These are phyloP conservation scores for Guillardia theta DNA, from an alignment of 78 protist genomes.

Conservation along the genomic window DNA sequence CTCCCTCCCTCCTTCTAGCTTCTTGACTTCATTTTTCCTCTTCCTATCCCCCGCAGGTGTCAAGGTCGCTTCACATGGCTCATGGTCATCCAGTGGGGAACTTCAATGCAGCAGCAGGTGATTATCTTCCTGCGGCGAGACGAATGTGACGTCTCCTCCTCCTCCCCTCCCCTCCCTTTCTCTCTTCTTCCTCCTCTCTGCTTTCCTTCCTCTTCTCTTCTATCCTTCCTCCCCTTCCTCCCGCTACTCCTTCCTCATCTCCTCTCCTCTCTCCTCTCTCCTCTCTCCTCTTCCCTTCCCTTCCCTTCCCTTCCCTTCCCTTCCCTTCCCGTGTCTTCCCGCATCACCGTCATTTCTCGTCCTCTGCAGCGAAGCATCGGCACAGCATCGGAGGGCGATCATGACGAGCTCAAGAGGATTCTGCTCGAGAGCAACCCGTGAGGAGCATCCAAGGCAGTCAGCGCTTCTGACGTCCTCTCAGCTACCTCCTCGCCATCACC, in stretches of 20 bases:
- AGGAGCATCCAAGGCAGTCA: not conserved
- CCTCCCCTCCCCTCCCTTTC: not conserved
- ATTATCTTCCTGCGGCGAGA: no score
- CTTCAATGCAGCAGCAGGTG: not conserved
- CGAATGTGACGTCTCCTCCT: not conserved
- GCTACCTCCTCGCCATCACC: conserved; percentile 78
- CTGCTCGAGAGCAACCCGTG: conserved; percentile 81
- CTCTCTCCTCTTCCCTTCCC: not conserved
- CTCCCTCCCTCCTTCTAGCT: not conserved
- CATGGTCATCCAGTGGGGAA: not conserved
- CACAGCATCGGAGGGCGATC: not conserved
- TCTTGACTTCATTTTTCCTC: not conserved
- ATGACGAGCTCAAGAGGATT: conserved; percentile 50
- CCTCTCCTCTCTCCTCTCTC: not conserved
- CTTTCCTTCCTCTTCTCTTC: not conserved
- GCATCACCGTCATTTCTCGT: no score
- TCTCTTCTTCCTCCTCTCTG: not conserved
- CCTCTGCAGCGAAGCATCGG: no score
- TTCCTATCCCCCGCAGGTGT: not conserved
- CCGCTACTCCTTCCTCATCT: not conserved
- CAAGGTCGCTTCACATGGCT: not conserved
- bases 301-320: not conserved
- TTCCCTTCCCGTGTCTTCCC: not conserved
- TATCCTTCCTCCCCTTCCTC: not conserved
- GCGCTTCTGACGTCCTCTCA: not conserved